Percentiles rank a stretch among this genome's conserved stretches.
Conservation (phyloP, 495 filamentous ascomycete species). For the Penicillium lividum region DNA sequence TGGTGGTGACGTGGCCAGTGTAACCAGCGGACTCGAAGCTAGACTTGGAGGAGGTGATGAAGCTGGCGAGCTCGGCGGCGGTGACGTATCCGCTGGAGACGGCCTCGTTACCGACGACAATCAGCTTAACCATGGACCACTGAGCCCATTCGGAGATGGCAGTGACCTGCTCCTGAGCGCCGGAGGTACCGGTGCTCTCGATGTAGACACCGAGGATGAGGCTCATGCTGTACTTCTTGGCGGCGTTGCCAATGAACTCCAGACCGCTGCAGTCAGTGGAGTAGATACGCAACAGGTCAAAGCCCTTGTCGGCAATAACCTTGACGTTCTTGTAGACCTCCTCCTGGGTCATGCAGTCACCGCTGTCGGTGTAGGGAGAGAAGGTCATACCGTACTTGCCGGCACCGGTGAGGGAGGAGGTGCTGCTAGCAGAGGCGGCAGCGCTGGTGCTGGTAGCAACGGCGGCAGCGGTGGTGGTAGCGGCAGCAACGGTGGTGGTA, state of each 20-base stretch:
- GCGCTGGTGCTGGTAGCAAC: conserved; percentile 16
- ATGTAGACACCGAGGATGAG: conserved; percentile 89
- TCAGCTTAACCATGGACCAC: conserved; percentile 74
- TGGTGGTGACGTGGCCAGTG: conserved; percentile 74
- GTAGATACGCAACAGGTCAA: conserved; percentile 85
- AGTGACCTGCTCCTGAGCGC: conserved; percentile 65
- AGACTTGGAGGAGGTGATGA: conserved; percentile 60
- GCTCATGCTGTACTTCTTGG: conserved; percentile 61
- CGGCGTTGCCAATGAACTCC: conserved; percentile 67
- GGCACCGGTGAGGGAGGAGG: conserved; percentile 18
- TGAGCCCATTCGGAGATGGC: conserved; percentile 71
- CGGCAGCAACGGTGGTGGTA: conserved; percentile 20
- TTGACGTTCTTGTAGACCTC: conserved; percentile 67
- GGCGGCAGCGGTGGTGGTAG: conserved; percentile 20
- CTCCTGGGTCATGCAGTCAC: conserved; percentile 65
- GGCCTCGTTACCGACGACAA: conserved; percentile 90
- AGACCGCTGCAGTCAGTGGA: conserved; percentile 86
- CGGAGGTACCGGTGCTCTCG: conserved; percentile 58
- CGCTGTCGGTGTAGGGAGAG: conserved; percentile 69
- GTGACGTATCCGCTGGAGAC: conserved; percentile 67
- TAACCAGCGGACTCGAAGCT: conserved; percentile 62
- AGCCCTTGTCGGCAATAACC: conserved; percentile 69
- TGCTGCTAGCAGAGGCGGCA: conserved; percentile 17
- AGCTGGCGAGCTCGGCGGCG: conserved; percentile 61
- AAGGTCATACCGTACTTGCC: conserved; percentile 84